Evolutionary conservation across 495 filamentous ascomycete species (phyloP).

Genomic region (Hypoxylon subgilvum): DNA sequence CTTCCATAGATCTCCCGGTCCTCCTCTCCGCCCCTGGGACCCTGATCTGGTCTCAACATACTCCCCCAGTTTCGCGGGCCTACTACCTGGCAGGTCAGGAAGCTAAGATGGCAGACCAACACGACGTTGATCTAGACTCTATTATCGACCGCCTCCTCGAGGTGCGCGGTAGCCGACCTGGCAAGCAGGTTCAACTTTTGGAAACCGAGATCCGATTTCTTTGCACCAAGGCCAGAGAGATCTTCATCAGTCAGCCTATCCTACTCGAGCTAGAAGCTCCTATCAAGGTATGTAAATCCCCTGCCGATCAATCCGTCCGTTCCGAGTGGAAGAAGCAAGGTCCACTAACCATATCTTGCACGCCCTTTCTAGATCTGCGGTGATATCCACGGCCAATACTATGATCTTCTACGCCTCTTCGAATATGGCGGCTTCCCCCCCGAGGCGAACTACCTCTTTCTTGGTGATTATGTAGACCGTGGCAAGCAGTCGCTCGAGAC

Average conservation of each 20-base stretch:
- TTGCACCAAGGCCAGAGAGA: conserved; percentile 98
- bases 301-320: background rate
- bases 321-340: too few relatives aligned
- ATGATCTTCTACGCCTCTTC: conserved; percentile 95
- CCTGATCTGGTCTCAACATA: conserved; percentile 41
- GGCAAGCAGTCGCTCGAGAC: conserved; percentile 99
- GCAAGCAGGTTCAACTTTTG: conserved; percentile 96
- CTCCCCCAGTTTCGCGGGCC: conserved; percentile 42
- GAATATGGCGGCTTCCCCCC: conserved; percentile 99
- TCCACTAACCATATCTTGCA: too few relatives aligned
- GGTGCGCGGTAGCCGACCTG: conserved; percentile 95
- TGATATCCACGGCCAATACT: conserved; percentile 99
- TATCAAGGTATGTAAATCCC: conserved; percentile 79
- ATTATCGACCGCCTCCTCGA: conserved; percentile 98
- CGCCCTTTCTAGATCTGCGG: conserved; percentile 99
- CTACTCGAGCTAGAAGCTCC: conserved; percentile 95
- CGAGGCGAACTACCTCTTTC: conserved; percentile 99
- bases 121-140: conserved; percentile 97
- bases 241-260: conserved; percentile 99
- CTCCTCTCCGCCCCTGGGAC: conserved; percentile 31
- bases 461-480: conserved; percentile 98
- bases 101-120: conserved; percentile 86
- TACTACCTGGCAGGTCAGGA: conserved; percentile 53
- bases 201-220: conserved; percentile 97
- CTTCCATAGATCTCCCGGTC: conserved; percentile 24